These are phyloP conservation scores for Hansenula lynferdii DNA, from an alignment of 1,139 yeast genomes.

Conservation along the genomic window DNA sequence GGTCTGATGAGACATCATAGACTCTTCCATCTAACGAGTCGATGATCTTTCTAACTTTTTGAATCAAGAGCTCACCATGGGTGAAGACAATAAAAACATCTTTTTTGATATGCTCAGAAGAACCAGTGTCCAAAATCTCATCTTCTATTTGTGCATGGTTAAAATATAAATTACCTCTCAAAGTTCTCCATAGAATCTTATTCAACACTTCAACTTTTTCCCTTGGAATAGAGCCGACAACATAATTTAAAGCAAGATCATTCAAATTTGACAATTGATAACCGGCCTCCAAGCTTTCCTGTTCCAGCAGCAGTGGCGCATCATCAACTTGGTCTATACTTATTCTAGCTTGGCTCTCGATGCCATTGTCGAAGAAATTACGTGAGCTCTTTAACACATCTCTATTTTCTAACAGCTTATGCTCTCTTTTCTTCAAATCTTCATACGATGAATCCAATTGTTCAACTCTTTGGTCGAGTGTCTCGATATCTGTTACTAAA, in stretches of 20 bases:
- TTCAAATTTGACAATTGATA: conserved; percentile 23
- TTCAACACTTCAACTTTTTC: conserved; percentile 56
- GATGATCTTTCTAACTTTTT: conserved; percentile 54
- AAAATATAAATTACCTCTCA: conserved; percentile 68
- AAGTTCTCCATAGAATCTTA: conserved; percentile 66
- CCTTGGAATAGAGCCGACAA: conserved; percentile 64
- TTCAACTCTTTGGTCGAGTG: conserved; percentile 38
- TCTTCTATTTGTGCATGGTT: conserved; percentile 57
- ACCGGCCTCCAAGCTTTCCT: conserved; percentile 25
- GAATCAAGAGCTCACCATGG: conserved; percentile 59
- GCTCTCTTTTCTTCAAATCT: conserved; percentile 31
- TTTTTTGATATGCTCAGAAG: conserved; percentile 40
- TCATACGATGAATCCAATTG: conserved; percentile 40
- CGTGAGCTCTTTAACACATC: conserved; percentile 42
- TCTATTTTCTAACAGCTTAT: conserved; percentile 41
- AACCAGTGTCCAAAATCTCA: conserved; percentile 30
- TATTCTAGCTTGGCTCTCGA: conserved; percentile 22
- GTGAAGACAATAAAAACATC: conserved; percentile 64
- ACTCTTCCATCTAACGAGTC: conserved; percentile 63
- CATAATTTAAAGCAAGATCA: conserved; percentile 34
- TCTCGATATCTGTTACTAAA: conserved; percentile 31
- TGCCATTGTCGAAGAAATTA: conserved; percentile 28
- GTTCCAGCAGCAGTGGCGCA: conserved; percentile 23
- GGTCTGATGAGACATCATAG: conserved; percentile 26
- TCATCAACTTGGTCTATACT: conserved; percentile 42